Percentiles rank a stretch among this genome's conserved stretches.
Evolutionary conservation across 2,329 filamentous ascomycete species (phyloP).

Genomic region (Calonectria leucothoes): DNA sequence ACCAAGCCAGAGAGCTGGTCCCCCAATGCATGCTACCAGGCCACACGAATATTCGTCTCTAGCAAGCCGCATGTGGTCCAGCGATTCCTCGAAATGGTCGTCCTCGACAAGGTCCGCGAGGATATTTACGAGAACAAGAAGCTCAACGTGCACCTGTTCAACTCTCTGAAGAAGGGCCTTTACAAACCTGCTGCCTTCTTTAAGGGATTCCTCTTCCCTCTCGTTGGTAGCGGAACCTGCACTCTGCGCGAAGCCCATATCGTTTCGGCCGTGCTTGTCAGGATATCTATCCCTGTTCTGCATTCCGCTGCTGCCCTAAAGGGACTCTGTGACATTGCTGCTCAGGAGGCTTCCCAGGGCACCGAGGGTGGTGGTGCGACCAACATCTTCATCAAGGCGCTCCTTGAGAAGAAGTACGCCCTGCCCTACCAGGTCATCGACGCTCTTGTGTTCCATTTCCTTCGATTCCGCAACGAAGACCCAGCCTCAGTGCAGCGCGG

Average conservation of each 20-base stretch:
- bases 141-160: conserved; percentile 95
- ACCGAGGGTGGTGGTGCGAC: conserved; percentile 91
- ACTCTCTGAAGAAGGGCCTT: conserved; percentile 87
- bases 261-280: conserved; percentile 84
- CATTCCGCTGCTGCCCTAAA: conserved; percentile 94
- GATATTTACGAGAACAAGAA: conserved; percentile 96
- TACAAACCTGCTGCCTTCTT: conserved; percentile 98
- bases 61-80: conserved; percentile 83
- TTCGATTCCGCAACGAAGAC: conserved; percentile 83
- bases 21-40: conserved; percentile 84
- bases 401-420: conserved; percentile 97
- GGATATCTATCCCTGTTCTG: conserved; percentile 88
- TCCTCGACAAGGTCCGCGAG: conserved; percentile 91
- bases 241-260: conserved; percentile 94
- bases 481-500: conserved; percentile 63
- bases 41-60: conserved; percentile 92
- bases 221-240: conserved; percentile 87
- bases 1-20: conserved; percentile 83
- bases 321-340: conserved; percentile 92
- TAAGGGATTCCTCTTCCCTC: conserved; percentile 93
- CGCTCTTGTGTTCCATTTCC: conserved; percentile 94
- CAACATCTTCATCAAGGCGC: conserved; percentile 93
- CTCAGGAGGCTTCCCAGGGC: conserved; percentile 85
- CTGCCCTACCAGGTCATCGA: conserved; percentile 96
- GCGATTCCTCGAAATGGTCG: conserved; percentile 85